A percentile compares a stretch with the other conserved stretches of the same genome.
phyloP scores from a whole-genome alignment of 1,284 basidiomycete genomes.

The Ceratobasidium sp. region DNA sequence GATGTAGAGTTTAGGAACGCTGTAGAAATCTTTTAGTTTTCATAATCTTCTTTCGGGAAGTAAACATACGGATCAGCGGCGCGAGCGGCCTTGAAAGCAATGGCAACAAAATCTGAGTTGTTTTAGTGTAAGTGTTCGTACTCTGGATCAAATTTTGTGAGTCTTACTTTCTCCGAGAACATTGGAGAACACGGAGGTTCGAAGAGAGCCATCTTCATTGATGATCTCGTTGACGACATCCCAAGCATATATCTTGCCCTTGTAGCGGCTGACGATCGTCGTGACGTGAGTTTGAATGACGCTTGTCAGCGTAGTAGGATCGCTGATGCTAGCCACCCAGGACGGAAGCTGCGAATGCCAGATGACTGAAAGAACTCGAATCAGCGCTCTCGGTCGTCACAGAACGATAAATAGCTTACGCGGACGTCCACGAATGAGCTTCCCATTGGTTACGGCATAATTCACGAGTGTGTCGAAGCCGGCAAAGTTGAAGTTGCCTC shows the following conservation, averaged over 20 bases:
- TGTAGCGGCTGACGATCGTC: constrained; percentile 60
- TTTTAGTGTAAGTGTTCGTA: too few species aligned
- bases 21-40: not conserved
- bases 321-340: constrained; percentile 58
- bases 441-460: constrained; percentile 27
- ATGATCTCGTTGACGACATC: constrained; percentile 59
- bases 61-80: constrained; percentile 13
- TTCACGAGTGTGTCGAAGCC: constrained; percentile 22
- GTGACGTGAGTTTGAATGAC: constrained; percentile 63
- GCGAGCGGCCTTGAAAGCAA: constrained; percentile 31
- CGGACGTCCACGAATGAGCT: constrained; percentile 32
- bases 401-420: not conserved
- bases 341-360: constrained; percentile 66
- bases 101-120: constrained; percentile 2
- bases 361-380: constrained; percentile 54
- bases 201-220: too few species aligned
- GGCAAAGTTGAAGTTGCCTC: constrained; percentile 20
- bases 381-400: not conserved
- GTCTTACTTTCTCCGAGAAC: too few species aligned
- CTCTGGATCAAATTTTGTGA: too few species aligned
- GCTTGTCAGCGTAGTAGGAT: constrained; percentile 47
- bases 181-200: too few species aligned
- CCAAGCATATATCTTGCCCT: constrained; percentile 63
- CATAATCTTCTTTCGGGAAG: not conserved
- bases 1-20: constrained; percentile 50